Conservation (phyloP, 2,329 filamentous ascomycete genomes). For the Paracamarosporium sp. region DNA sequence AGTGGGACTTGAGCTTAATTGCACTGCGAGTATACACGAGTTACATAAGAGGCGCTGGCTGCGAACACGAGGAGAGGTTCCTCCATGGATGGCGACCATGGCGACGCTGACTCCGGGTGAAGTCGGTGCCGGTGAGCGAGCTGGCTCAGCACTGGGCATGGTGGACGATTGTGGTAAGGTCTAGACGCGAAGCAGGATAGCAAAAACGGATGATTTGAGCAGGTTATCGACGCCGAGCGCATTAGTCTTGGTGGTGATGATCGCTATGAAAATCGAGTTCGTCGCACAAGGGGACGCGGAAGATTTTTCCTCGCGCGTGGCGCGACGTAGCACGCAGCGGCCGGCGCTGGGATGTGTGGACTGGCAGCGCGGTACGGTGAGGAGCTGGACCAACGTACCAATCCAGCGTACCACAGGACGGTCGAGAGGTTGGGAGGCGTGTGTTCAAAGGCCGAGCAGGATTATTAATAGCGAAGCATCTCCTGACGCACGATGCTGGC, state of each 20-base stretch:
- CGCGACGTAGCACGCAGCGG: neutral
- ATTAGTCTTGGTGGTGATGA: slow-evolving; percentile 1
- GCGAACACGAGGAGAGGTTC: neutral
- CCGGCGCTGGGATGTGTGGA: neutral
- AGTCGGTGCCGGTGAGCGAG: neutral
- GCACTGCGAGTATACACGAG: slow-evolving; percentile 22
- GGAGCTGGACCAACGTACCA: neutral
- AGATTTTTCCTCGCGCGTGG: neutral
- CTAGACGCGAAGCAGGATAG: neutral
- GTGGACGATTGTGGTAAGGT: neutral
- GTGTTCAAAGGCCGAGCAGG: too few relatives aligned
- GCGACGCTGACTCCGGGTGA: neutral
- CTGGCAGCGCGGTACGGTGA: neutral
- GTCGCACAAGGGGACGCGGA: neutral
- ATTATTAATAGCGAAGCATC: neutral
- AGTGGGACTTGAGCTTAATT: slow-evolving; percentile 43
- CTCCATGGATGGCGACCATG: too few relatives aligned
- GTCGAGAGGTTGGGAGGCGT: too few relatives aligned
- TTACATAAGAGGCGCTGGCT: neutral
- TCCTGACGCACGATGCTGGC: neutral
- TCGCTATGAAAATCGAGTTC: neutral
- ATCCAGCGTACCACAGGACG: neutral
- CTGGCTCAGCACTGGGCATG: neutral
- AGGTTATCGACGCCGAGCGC: neutral
- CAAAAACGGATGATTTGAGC: neutral